phyloP scores from a whole-genome alignment of 2,329 filamentous ascomycete genomes.

The Phialocephala subalpina region DNA sequence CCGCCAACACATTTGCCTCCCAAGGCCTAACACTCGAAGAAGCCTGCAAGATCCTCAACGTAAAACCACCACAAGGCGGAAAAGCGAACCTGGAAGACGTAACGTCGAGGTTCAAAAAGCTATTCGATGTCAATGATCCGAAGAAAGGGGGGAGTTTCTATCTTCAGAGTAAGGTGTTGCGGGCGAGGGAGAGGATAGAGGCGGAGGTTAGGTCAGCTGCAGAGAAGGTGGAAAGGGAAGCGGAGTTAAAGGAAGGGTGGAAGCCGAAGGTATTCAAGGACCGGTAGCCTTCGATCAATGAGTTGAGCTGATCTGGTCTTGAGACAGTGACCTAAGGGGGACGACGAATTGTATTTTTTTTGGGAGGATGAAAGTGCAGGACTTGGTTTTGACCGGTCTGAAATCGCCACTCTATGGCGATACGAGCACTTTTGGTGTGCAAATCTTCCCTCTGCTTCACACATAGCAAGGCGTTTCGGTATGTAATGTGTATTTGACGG shows the following conservation, averaged over 20 bases:
- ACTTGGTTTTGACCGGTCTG: neutral
- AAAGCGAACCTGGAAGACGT: conserved; percentile 81
- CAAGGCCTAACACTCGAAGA: conserved; percentile 91
- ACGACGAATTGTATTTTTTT: neutral
- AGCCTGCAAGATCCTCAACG: conserved; percentile 96
- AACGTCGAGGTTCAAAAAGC: conserved; percentile 87
- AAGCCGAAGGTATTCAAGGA: conserved; percentile 97
- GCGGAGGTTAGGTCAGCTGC: conserved; percentile 78
- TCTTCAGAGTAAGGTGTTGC: conserved; percentile 93
- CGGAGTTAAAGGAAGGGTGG: conserved; percentile 85
- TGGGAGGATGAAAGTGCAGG: conserved; percentile 9
- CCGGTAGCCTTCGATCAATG: conserved; percentile 53
- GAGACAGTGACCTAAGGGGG: conserved; percentile 5
- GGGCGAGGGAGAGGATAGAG: conserved; percentile 92
- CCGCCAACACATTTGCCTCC: conserved; percentile 55
- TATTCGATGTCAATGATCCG: conserved; percentile 95
- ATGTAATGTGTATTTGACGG: conserved; percentile 37
- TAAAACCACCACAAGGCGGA: conserved; percentile 84
- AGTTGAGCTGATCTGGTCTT: conserved; percentile 1
- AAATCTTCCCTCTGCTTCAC: conserved; percentile 45
- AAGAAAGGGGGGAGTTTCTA: conserved; percentile 98
- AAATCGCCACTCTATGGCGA: neutral
- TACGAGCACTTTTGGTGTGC: conserved; percentile 5
- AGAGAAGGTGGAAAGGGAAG: conserved; percentile 76
- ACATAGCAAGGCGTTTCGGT: conserved; percentile 46